Conservation (phyloP, 139 green algal genomes). For the Ettlia oleoabundans region DNA sequence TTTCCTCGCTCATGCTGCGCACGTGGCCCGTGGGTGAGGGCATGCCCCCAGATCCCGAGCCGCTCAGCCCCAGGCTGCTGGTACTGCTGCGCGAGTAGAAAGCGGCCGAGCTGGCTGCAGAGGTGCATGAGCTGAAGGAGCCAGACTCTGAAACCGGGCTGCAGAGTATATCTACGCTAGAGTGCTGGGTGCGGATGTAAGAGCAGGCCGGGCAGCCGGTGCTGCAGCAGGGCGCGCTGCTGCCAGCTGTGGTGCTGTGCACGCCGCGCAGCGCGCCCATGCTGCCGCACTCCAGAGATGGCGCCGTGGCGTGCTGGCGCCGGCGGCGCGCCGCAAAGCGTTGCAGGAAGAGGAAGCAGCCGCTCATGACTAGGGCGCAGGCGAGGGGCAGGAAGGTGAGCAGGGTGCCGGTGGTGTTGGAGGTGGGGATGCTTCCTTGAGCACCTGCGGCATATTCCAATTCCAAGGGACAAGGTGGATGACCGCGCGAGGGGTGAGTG, state of each 20-base stretch:
- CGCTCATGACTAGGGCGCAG: conserved; percentile 14
- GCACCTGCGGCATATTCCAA: not conserved
- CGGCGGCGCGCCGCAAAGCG: conserved; percentile 2
- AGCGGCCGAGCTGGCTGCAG: not conserved
- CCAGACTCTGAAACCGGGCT: not conserved
- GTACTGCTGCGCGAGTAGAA: not conserved
- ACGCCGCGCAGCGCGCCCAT: not conserved
- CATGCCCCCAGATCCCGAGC: not conserved
- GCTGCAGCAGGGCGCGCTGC: not conserved
- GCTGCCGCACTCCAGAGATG: not conserved
- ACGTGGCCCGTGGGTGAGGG: conserved; percentile 19
- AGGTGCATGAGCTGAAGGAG: not conserved
- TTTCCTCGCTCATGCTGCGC: not conserved
- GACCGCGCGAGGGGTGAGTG: not conserved
- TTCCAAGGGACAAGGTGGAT: not conserved
- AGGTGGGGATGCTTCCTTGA: not conserved
- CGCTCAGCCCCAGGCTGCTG: not conserved
- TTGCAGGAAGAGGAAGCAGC: conserved; percentile 33
- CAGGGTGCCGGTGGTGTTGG: not conserved
- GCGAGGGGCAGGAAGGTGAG: conserved; percentile 14
- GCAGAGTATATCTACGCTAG: not conserved
- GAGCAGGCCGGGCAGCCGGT: too few species aligned
- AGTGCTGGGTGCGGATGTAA: too few species aligned
- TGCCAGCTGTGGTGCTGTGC: not conserved
- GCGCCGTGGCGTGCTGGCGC: not conserved